Base-by-base conservation (phyloP, 306 rosid species). In the Glycyrrhiza uralensis region DNA sequence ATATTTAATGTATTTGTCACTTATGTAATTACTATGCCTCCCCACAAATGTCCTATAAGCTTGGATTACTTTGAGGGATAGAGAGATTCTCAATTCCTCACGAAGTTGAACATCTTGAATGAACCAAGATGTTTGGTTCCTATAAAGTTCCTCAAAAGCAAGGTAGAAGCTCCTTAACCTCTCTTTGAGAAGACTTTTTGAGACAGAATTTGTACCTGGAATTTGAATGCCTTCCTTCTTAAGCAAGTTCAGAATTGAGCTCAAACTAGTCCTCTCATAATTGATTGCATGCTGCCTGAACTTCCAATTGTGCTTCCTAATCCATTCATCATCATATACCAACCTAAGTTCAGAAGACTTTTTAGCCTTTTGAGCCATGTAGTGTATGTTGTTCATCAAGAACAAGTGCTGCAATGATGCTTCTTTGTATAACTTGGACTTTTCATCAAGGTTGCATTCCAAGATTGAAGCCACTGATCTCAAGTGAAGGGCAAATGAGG, bases 251-350 rank as follows among this genome's bases (percentile, higher is more conserved):
- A 89, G 88, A 76, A 91, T 69, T 46, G 85, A 72, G 76, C 79
- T 87, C 97, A 96, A 91, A 84, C 88, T 87, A 30, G 93, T 81
- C 75, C 97, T 84, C 79, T 85, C 89, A 52, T 89, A 91, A 57
- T 83, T 85, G 83, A 81, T 68, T 14, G 91, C 97, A 5, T 84
- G 88, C 79, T 81, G 93, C 64, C 87, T 93, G 81, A 91, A 89
- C 75, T 82, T 85, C 88, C 86, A 41, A 74, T 85, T 85, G 70
- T 35, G 82, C 77, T 84, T 85, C 33, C 89, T 72, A 73, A 89
- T 86, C 97, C 97, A 91, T 10, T 82, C 78, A 30, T 89, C 96
- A 51, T 87, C 93, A 59, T 84, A 82, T 14, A 82, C 14, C 30
- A 68, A 72, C 82, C 85, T 82, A 7, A 91, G 89, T 32, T 91